Evolutionary conservation across 1,284 basidiomycete species (phyloP).

Genomic region (Limonomyces culmigenus): DNA sequence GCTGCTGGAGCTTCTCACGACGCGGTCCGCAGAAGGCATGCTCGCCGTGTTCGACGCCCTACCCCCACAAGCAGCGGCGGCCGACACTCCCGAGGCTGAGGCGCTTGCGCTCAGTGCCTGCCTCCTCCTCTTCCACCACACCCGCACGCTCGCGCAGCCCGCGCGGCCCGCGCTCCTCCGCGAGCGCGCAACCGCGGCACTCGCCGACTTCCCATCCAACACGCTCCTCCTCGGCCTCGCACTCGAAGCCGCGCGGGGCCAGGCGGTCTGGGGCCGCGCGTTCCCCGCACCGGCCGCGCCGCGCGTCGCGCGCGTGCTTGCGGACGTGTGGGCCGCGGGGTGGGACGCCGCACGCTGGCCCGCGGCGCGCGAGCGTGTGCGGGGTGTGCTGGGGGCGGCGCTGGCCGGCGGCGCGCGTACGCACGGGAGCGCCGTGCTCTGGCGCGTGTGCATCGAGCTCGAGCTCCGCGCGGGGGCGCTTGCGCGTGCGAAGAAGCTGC

Average conservation of each 20-base stretch:
- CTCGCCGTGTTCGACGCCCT: conserved; percentile 27
- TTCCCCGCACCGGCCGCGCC: conserved; percentile 35
- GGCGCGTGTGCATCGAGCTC: conserved; percentile 72
- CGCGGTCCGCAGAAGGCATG: conserved; percentile 23
- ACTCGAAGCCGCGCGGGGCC: conserved; percentile 61
- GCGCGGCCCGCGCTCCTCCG: conserved; percentile 44
- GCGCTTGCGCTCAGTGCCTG: conserved; percentile 40
- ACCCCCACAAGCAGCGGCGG: conserved; percentile 10
- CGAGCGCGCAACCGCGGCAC: conserved; percentile 34
- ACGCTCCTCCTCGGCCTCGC: conserved; percentile 62
- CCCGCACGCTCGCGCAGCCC: conserved; percentile 33
- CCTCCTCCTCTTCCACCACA: conserved; percentile 46
- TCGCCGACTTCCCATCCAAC: conserved; percentile 52
- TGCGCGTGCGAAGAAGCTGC: conserved; percentile 54
- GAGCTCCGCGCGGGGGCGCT: conserved; percentile 52
- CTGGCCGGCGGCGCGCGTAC: conserved; percentile 49
- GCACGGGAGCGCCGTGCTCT: conserved; percentile 48
- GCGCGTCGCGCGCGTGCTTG: conserved; percentile 35
- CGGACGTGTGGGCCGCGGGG: conserved; percentile 61
- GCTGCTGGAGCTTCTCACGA: conserved; percentile 44
- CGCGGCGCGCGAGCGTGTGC: conserved; percentile 49
- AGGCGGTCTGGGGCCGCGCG: conserved; percentile 54
- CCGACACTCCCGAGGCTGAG: conserved; percentile 28
- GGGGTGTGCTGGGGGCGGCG: conserved; percentile 41
- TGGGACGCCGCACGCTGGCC: conserved; percentile 62